These are phyloP conservation scores for Cytospora mali DNA, from an alignment of 2,329 filamentous ascomycete genomes.

Conservation along the genomic window DNA sequence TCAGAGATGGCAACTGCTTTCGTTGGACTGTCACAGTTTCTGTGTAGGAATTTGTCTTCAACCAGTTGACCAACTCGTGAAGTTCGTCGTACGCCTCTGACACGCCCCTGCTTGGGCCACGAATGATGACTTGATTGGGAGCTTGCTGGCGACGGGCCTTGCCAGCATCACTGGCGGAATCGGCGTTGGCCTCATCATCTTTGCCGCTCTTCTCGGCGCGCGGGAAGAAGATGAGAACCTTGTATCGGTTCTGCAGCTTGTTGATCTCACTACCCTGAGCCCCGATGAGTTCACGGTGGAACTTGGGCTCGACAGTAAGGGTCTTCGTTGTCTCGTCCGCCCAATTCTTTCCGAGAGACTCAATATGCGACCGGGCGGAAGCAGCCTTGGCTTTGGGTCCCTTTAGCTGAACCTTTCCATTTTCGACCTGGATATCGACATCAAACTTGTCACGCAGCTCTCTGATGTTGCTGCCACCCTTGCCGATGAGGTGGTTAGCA, in stretches of 20 bases:
- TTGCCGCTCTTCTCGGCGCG: constrained; percentile 62
- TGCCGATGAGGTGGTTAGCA: constrained; percentile 80
- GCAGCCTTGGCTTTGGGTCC: constrained; percentile 95
- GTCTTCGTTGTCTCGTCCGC: constrained; percentile 88
- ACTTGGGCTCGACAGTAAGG: constrained; percentile 91
- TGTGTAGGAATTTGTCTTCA: constrained; percentile 82
- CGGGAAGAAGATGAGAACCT: constrained; percentile 95
- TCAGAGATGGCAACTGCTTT: constrained; percentile 89
- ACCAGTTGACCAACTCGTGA: constrained; percentile 82
- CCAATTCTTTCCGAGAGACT: constrained; percentile 75
- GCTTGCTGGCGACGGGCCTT: constrained; percentile 72
- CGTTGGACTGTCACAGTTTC: constrained; percentile 84
- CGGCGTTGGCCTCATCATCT: constrained; percentile 72
- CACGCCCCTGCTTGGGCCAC: constrained; percentile 89
- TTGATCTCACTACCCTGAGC: constrained; percentile 86
- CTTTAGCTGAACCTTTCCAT: constrained; percentile 94
- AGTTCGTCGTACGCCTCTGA: constrained; percentile 92
- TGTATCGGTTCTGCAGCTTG: constrained; percentile 88
- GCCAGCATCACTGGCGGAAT: constrained; percentile 68
- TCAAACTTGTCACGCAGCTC: constrained; percentile 69
- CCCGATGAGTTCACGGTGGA: constrained; percentile 91
- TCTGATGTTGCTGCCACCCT: constrained; percentile 67
- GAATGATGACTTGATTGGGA: constrained; percentile 85
- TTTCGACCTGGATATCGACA: constrained; percentile 82
- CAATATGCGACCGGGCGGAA: constrained; percentile 79